Conservation (phyloP, 805 yeast genomes). For the Lipomyces starkeyi region DNA sequence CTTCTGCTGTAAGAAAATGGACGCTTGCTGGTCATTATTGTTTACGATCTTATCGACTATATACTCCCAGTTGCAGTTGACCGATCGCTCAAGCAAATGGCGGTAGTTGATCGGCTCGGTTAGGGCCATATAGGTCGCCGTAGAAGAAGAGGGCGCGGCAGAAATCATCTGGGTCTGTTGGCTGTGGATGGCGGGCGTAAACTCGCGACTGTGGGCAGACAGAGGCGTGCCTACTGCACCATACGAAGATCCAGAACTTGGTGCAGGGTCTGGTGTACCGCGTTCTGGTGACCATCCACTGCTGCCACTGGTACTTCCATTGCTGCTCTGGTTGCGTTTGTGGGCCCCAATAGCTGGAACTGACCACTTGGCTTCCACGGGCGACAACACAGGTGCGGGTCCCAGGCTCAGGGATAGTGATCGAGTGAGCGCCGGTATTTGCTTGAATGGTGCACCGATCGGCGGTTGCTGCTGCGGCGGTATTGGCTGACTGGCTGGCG, state of each 20-base stretch:
- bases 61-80: slow-evolving; percentile 44
- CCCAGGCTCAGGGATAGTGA: slow-evolving; percentile 10
- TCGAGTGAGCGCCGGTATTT: slow-evolving; percentile 3
- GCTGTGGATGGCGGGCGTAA: slow-evolving; percentile 18
- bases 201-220: slow-evolving; percentile 33
- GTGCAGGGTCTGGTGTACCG: slow-evolving; percentile 2
- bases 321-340: slow-evolving; percentile 14
- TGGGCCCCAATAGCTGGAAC: not conserved
- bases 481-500: slow-evolving; percentile 5
- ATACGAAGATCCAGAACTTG: not conserved
- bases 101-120: slow-evolving; percentile 45
- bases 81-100: slow-evolving; percentile 42
- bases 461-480: slow-evolving; percentile 11
- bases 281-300: slow-evolving; percentile 22
- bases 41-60: slow-evolving; percentile 46
- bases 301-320: slow-evolving; percentile 9
- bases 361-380: not conserved
- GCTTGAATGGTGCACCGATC: slow-evolving; percentile 4
- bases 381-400: slow-evolving; percentile 3
- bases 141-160: slow-evolving; percentile 10
- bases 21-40: slow-evolving; percentile 51
- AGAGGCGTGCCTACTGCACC: slow-evolving; percentile 21
- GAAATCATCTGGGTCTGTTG: not conserved
- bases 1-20: slow-evolving; percentile 51
- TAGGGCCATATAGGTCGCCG: slow-evolving; percentile 20